phyloP scores from a whole-genome alignment of 148 eudicot genomes.

The Chenopodium suecicum region DNA sequence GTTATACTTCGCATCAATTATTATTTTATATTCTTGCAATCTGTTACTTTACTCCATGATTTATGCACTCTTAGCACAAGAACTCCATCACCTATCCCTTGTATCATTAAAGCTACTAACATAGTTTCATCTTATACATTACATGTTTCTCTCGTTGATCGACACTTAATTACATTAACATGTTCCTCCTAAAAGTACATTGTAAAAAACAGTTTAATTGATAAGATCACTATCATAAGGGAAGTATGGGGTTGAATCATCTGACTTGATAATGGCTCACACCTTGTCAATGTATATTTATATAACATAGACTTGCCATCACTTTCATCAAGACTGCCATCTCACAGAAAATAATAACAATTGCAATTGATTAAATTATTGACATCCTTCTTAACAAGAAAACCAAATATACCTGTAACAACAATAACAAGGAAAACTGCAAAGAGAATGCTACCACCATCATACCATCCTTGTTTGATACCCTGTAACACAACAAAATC shows the following conservation, averaged over 20 bases:
- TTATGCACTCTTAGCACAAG: not conserved
- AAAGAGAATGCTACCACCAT: slow-evolving; percentile 93
- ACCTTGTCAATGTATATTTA: not conserved
- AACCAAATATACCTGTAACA: slow-evolving; percentile 67
- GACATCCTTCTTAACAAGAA: not conserved
- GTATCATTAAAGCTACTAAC: not conserved
- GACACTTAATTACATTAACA: not conserved
- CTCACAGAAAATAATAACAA: not conserved
- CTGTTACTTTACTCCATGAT: too few relatives aligned
- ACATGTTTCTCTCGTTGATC: not conserved
- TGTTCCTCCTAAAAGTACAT: not conserved
- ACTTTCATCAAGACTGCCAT: not conserved
- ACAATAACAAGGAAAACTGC: slow-evolving; percentile 85
- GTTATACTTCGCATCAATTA: not conserved
- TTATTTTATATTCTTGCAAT: not conserved
- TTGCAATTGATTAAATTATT: not conserved
- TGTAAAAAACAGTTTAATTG: not conserved
- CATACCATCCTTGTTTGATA: slow-evolving; percentile 94
- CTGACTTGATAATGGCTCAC: not conserved
- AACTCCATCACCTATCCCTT: not conserved
- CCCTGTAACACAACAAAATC: slow-evolving; percentile 47
- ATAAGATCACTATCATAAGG: not conserved
- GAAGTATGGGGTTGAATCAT: too few relatives aligned
- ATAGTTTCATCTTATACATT: not conserved
- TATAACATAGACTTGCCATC: not conserved